Percentiles rank a stretch among this genome's conserved stretches.
Evolutionary conservation across 148 eudicot species (phyloP).

Genomic region (Silene latifolia): DNA sequence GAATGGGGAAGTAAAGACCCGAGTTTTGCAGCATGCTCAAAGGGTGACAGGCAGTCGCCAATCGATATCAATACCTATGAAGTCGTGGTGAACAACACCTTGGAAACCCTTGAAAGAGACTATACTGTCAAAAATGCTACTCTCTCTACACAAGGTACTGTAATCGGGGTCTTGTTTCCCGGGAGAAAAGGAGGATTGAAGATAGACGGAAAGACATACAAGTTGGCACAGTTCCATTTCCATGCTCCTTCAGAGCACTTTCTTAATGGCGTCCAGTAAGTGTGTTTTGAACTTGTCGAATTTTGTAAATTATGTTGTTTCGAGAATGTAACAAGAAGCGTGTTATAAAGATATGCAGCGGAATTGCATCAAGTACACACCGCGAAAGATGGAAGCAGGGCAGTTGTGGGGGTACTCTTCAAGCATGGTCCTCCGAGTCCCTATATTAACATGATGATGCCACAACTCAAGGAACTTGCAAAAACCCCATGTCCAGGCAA

Average conservation of each 20-base stretch:
- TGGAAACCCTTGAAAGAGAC: conserved; percentile 42
- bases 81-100: conserved; percentile 23
- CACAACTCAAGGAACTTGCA: conserved; percentile 14
- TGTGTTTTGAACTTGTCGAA: background rate
- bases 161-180: conserved; percentile 34
- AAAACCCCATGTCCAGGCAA: background rate
- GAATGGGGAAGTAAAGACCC: conserved; percentile 47
- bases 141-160: conserved; percentile 45
- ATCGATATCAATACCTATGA: conserved; percentile 43
- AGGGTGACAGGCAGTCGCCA: conserved; percentile 73
- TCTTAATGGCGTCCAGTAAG: conserved; percentile 57
- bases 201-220: conserved; percentile 48
- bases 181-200: conserved; percentile 28
- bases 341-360: conserved; percentile 40
- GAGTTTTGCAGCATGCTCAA: conserved; percentile 34
- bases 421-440: conserved; percentile 32
- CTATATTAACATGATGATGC: conserved; percentile 17
- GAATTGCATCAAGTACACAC: conserved; percentile 71
- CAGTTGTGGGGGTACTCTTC: conserved; percentile 54
- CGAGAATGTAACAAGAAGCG: too few species aligned
- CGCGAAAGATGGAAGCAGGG: conserved; percentile 40
- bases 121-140: conserved; percentile 45
- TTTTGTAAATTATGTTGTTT: too few species aligned
- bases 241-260: conserved; percentile 88
- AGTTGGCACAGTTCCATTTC: conserved; percentile 64